Base-by-base conservation (phyloP, 345 rosid genomes). In the Melaleuca quinquenervia region DNA sequence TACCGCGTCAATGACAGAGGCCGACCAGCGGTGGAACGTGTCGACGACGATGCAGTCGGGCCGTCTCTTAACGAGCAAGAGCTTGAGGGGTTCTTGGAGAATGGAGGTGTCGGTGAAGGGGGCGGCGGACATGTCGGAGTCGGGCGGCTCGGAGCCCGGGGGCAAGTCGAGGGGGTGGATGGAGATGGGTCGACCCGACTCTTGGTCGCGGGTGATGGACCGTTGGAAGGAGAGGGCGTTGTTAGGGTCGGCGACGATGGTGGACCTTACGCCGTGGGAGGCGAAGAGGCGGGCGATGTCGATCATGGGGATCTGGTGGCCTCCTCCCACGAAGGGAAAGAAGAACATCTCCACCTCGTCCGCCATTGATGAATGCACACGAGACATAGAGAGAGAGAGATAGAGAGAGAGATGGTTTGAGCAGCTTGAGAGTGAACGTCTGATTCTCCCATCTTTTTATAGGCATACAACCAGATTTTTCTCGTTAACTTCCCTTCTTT, bases 311-410 rank as follows among this genome's bases (percentile, higher is more conserved):
- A 91, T 87, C 86, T 89, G 92, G 87, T 90, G 94, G 58, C 91
- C 94, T 50, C 91, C 92, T 21, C 91, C 94, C 8, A 89, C 88
- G 52, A 85, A 91, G 18, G 94, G 94, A 56, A 91, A 88, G 91
- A 92, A 91, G 87, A 90, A 88, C 74, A 92, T 88, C 54, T 89
- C 86, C 56, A 90, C 84, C n/a, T 50, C 27, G 76, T 60, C 82
- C 86, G 54, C 36, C 86, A 85, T 85, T 78, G 52, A 50, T 78
- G 36, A 70, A 22, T 7, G 49, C 41, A 44, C 13, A 7, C 1
- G 21, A 11, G 26, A 75, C 56, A n/a, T 64, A n/a, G 82, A 36
- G 78, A 78, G 83, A 78, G 83, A 52, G 26, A 36, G 48, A 21
- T 32, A 44, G 18, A 41, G n/a, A 51, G 85, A 55, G 36, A 48